A percentile compares a stretch with the other conserved stretches of the same genome.
These are phyloP conservation scores for Prunus dulcis DNA, from an alignment of 306 rosid species.

Conservation along the genomic window DNA sequence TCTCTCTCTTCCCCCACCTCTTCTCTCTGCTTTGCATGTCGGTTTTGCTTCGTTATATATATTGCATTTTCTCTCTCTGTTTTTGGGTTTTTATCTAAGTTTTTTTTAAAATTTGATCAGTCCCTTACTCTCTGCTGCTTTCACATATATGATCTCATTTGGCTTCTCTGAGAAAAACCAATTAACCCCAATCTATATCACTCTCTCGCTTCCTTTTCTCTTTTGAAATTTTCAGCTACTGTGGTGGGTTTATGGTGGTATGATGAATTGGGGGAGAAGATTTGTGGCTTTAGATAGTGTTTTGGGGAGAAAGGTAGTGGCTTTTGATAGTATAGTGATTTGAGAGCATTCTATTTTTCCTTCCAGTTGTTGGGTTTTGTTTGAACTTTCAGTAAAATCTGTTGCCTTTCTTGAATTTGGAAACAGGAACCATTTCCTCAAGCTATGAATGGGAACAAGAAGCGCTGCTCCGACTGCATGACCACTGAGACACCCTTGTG, in stretches of 20 bases:
- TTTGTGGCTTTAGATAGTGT: conserved; percentile 12
- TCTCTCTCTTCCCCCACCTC: not conserved
- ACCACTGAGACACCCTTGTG: conserved; percentile 78
- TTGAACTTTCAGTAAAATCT: not conserved
- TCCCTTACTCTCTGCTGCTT: not conserved
- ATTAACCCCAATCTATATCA: not conserved
- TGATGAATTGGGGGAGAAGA: conserved; percentile 44
- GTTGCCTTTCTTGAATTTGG: not conserved
- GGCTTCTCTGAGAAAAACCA: not conserved
- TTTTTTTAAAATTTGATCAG: not conserved
- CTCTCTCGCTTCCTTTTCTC: not conserved
- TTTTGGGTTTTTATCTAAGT: not conserved
- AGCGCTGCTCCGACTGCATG: conserved; percentile 56
- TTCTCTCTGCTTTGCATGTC: conserved; percentile 7
- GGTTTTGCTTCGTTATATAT: not conserved
- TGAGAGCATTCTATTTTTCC: not conserved
- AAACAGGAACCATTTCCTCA: conserved; percentile 33
- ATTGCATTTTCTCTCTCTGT: not conserved
- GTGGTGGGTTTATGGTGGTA: conserved; percentile 27
- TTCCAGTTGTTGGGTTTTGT: not conserved
- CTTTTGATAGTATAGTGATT: not conserved
- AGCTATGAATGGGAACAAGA: conserved; percentile 31
- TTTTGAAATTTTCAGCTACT: not conserved
- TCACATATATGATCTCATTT: not conserved
- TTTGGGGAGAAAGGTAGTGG: conserved; percentile 31